A percentile compares a stretch with the other conserved stretches of the same genome.
Evolutionary conservation across 805 yeast species (phyloP).

Genomic region (Yarrowia sp.): DNA sequence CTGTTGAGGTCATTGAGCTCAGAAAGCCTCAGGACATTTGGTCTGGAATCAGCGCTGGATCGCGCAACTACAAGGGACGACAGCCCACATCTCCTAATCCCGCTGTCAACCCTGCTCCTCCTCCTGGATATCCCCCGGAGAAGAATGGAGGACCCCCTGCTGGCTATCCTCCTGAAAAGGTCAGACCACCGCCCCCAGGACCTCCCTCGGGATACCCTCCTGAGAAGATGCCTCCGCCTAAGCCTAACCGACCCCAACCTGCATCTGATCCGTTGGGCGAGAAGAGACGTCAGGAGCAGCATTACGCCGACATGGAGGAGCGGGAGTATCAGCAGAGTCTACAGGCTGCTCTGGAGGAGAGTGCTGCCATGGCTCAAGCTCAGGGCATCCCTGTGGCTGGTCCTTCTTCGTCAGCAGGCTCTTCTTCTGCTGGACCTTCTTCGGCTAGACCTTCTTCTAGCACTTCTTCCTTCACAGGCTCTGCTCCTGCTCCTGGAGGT

Average conservation of each 20-base stretch:
- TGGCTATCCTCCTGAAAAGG: slow-evolving; percentile 32
- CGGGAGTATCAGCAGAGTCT: slow-evolving; percentile 35
- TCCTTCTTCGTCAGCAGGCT: slow-evolving; percentile 3
- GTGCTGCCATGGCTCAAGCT: slow-evolving; percentile 13
- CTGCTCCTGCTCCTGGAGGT: slow-evolving; percentile 29
- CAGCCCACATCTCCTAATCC: slow-evolving; percentile 17
- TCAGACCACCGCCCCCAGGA: background rate
- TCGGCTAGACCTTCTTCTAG: slow-evolving; percentile 21
- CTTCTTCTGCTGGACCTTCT: slow-evolving; percentile 16
- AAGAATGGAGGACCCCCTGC: slow-evolving; percentile 19
- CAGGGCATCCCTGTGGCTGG: slow-evolving; percentile 7
- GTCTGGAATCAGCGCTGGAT: slow-evolving; percentile 32
- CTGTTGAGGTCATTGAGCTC: slow-evolving; percentile 37
- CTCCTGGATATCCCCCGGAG: slow-evolving; percentile 27
- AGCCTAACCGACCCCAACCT: slow-evolving; percentile 28
- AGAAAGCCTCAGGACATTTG: slow-evolving; percentile 28
- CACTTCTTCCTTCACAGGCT: slow-evolving; percentile 18
- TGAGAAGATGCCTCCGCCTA: slow-evolving; percentile 27
- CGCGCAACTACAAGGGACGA: slow-evolving; percentile 33
- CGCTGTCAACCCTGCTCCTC: slow-evolving; percentile 5
- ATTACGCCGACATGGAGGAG: slow-evolving; percentile 27
- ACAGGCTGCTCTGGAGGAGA: slow-evolving; percentile 29
- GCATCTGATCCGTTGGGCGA: slow-evolving; percentile 30
- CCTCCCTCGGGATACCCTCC: slow-evolving; percentile 30
- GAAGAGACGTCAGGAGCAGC: slow-evolving; percentile 23